These are phyloP conservation scores for Triticum aestivum DNA, from an alignment of 176 grass and related monocot genomes.

Conservation along the genomic window DNA sequence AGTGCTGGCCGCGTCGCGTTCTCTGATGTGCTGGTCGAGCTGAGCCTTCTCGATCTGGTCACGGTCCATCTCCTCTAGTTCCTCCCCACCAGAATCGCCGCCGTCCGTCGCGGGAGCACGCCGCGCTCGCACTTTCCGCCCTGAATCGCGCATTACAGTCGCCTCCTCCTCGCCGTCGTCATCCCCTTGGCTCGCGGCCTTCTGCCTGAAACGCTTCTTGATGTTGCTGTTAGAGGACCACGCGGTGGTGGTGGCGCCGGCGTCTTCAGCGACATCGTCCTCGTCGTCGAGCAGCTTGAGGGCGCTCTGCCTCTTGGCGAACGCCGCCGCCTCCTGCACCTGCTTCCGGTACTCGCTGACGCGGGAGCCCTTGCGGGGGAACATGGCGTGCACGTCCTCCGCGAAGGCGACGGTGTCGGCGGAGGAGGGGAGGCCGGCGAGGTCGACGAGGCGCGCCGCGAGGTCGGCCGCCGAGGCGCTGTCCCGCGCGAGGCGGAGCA, in stretches of 20 bases:
- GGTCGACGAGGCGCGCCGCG: constrained; percentile 32
- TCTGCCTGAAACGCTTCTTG: constrained; percentile 33
- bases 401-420: constrained; percentile 35
- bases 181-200: background rate
- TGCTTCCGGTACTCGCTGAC: constrained; percentile 30
- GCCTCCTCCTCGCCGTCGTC: background rate
- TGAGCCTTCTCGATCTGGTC: constrained; percentile 28
- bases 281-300: constrained; percentile 30
- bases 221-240: background rate
- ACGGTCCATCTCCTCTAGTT: constrained; percentile 22
- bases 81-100: background rate
- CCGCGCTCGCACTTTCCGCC: background rate
- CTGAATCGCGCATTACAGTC: background rate
- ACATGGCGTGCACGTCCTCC: constrained; percentile 23
- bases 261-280: background rate
- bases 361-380: background rate
- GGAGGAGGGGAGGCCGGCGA: constrained; percentile 29
- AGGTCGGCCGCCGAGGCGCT: constrained; percentile 32
- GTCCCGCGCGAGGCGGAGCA: constrained; percentile 37
- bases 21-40: constrained; percentile 37
- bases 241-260: background rate
- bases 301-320: constrained; percentile 25
- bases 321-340: constrained; percentile 19
- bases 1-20: constrained; percentile 29
- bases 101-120: constrained; percentile 9